These are phyloP conservation scores for Phytophthora colocasiae DNA, from an alignment of 352 stramenopile genomes.

Conservation along the genomic window DNA sequence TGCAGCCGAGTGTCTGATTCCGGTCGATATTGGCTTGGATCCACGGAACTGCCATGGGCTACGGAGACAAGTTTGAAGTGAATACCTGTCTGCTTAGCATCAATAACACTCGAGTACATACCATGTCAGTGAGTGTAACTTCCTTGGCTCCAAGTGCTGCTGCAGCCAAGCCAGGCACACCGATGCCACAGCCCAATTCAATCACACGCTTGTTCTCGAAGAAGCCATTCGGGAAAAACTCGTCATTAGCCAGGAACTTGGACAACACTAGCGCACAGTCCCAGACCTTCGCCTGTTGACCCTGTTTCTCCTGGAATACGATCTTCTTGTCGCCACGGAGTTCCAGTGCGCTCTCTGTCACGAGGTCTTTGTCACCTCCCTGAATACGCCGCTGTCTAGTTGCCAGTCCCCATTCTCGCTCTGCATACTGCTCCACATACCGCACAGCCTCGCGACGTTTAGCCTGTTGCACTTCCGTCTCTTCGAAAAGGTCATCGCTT, in stretches of 20 bases:
- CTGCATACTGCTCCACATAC: constrained; percentile 46
- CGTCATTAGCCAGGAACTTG: constrained; percentile 50
- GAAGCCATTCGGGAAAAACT: constrained; percentile 47
- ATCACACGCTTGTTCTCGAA: constrained; percentile 61
- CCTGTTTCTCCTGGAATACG: constrained; percentile 58
- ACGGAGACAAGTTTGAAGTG: constrained; percentile 4
- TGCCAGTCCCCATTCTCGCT: constrained; percentile 49
- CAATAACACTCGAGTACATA: constrained; percentile 10
- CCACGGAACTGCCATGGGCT: constrained; percentile 54
- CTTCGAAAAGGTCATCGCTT: constrained; percentile 51
- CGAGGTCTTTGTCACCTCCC: constrained; percentile 38
- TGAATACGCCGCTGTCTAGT: constrained; percentile 39
- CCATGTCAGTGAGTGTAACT: constrained; percentile 62
- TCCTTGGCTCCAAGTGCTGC: constrained; percentile 49
- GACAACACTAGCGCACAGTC: constrained; percentile 64
- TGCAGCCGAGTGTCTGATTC: constrained; percentile 40
- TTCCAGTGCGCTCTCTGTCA: constrained; percentile 38
- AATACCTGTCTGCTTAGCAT: constrained; percentile 8
- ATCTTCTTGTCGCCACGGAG: constrained; percentile 34
- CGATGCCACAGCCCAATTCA: constrained; percentile 65
- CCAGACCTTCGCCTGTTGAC: constrained; percentile 68
- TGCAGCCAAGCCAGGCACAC: constrained; percentile 54
- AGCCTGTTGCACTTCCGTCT: constrained; percentile 40
- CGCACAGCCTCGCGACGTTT: constrained; percentile 43
- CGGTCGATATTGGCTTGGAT: constrained; percentile 58